Base-by-base conservation (phyloP, 768 basidiomycete species). In the Mycena epipterygia region DNA sequence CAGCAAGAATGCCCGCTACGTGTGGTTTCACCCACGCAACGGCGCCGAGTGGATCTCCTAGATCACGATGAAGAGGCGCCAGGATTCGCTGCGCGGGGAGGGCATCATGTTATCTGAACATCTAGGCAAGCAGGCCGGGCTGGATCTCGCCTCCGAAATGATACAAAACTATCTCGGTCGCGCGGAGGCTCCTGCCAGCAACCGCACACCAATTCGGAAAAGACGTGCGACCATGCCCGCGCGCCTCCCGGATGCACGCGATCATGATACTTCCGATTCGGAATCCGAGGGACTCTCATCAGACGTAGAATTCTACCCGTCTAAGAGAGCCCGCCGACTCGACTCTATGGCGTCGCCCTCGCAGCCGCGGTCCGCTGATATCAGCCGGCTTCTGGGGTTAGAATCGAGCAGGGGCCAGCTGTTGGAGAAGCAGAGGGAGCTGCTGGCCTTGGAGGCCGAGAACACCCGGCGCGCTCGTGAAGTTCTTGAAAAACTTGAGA, bases 21-120 rank as follows among this genome's bases (percentile, higher is more conserved):
- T 60, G 21, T 42, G 49, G 29, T 19, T 51, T 49, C 48, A 59
- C 39, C 66, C 57, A 16, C 5, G 27, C 57, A 5, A 59, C 12
- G 66, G 66, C 57, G 48, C 39, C 37, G 57, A 67, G 58, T 67
- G 66, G 66, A 37, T 59, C 7, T 51, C 46, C 37, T 1, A 1
- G 19, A 30, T 19, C 9, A 67, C 57, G 13, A 23, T 67, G 44
- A 2, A 4, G 17, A 49, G 51, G 21, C 46, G 66, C 13, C 25
- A 41, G 48, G 17, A 52, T 25, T 25, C 25, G 33, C 57, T 59
- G 33, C 56, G 56, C 48, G 42, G 25, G 5, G 56, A 56, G 8
- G 21, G 44, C 12, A 0, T 64, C 2, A 29, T 64, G 25, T 17
- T 53, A 55, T 29, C 11, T 8, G 41, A 35, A 17, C 16, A 49